Percentiles rank a stretch among this genome's conserved stretches.
Conservation (phyloP, 2,329 filamentous ascomycete genomes). For the Stachybotrys chartarum region DNA sequence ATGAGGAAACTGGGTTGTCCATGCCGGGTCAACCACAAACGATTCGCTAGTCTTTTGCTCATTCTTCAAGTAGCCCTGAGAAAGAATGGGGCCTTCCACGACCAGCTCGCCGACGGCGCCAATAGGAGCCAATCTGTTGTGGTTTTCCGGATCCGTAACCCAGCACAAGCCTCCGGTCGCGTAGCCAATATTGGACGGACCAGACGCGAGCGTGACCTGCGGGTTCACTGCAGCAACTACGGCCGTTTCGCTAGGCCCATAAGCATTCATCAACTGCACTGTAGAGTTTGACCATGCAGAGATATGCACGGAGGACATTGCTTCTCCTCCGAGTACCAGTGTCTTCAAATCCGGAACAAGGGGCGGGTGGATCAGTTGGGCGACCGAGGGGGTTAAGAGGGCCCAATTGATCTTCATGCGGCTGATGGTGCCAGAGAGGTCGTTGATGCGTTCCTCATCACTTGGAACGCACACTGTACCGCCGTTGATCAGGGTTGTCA, state of each 20-base stretch:
- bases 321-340: conserved; percentile 2
- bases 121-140: conserved; percentile 11
- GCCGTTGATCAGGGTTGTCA: conserved; percentile 11
- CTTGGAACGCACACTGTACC: conserved; percentile 14
- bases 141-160: conserved; percentile 6
- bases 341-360: conserved; percentile 4
- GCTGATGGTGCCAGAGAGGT: conserved; percentile 2
- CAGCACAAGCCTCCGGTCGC: conserved; percentile 1
- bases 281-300: neutral
- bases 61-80: conserved; percentile 26
- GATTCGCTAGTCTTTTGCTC: conserved; percentile 4
- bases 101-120: conserved; percentile 31
- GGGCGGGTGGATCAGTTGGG: conserved; percentile 4
- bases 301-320: conserved; percentile 1
- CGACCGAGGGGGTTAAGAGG: conserved; percentile 3
- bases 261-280: conserved; percentile 1
- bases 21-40: conserved; percentile 3
- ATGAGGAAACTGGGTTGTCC: neutral
- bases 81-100: conserved; percentile 44
- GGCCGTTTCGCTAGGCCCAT: conserved; percentile 4
- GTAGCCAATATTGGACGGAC: conserved; percentile 2
- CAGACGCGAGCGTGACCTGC: neutral
- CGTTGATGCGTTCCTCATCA: conserved; percentile 9
- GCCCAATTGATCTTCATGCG: conserved; percentile 1
- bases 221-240: conserved; percentile 1